Conservation (phyloP, 805 yeast species). For the Ogataea corticis region DNA sequence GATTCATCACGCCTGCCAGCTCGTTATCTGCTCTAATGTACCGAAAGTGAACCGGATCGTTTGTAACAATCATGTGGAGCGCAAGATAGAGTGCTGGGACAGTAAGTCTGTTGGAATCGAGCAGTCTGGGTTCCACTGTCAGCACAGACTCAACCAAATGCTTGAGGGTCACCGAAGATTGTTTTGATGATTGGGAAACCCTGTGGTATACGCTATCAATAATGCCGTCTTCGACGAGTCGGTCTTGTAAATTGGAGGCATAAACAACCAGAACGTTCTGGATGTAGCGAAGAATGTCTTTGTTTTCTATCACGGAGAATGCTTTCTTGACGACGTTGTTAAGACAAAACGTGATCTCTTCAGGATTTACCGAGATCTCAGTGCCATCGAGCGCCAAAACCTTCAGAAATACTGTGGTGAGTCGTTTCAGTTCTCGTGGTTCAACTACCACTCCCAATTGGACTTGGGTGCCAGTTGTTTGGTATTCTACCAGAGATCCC, state of each 20-base stretch:
- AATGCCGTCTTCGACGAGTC: not conserved
- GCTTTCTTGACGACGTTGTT: constrained; percentile 6
- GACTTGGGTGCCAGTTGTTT: not conserved
- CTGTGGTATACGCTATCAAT: constrained; percentile 5
- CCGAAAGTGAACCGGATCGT: constrained; percentile 31
- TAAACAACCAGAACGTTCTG: constrained; percentile 2
- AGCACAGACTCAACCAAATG: constrained; percentile 9
- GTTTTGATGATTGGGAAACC: constrained; percentile 2
- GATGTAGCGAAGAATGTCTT: not conserved
- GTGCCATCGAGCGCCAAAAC: constrained; percentile 7
- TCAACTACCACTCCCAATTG: constrained; percentile 8
- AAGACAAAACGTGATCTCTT: constrained; percentile 9
- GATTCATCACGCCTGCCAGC: constrained; percentile 19
- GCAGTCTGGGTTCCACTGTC: constrained; percentile 1
- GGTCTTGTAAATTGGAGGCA: not conserved
- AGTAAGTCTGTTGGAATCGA: constrained; percentile 11
- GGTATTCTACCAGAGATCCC: constrained; percentile 16
- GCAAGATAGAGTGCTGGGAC: constrained; percentile 19
- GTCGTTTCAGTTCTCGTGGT: constrained; percentile 2
- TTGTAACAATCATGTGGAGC: constrained; percentile 23
- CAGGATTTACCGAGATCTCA: constrained; percentile 3
- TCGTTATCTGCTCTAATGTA: constrained; percentile 15
- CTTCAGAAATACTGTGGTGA: constrained; percentile 8
- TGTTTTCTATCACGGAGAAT: not conserved
- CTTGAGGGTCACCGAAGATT: constrained; percentile 7